Evolutionary conservation across 106 monocot species (phyloP), one percentile per base, ranked within the genome.

Genomic region (Dendrobium catenatum): DNA sequence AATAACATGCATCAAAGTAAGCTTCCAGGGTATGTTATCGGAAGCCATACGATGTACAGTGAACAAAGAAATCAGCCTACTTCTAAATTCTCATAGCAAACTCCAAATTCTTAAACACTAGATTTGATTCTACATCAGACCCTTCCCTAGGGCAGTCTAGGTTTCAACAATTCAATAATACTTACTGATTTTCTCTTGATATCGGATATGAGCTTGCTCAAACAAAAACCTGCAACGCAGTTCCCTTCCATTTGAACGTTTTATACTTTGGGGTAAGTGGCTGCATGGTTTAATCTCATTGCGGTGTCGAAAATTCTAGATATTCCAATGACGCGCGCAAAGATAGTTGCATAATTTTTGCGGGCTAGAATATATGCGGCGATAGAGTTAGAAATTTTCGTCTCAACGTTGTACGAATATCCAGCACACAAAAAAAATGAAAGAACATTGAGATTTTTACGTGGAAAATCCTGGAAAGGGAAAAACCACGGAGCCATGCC

Each of bases 311-410:
- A 61, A 70, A 37, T 37, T 37, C 70, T 22, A 33, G 74, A 74
- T 74, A 74, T 74, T 74, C 74, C 74, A 74, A 11, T 19, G 6
- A 74, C 42, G 43, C 70, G 70, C 42, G 29, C 47, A 24, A 49
- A 26, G 26, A 26, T 37, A 37, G 37, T 37, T 37, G 1, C 37
- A 37, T 37, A 37, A 31, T 31, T 31, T 0, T 31, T 31, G 31
- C 31, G 31, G 31, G 31, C 31, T 31, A 31, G 31, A 31, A 31
- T 31, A 31, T 31, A 31, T 31, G 0, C 1, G 31, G 31, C 31
- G 31, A 31, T 31, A 31, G 31, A 31, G 31, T 31, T 31, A 31
- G 31, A 31, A 31, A 31, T 31, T 31, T 31, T 31, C 1, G 1
- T 31, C 31, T 31, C 31, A 31, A 1, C 31, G 1, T 31, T 31